Conservation (phyloP, 164 flowering plant species). For the Annona squamosa region DNA sequence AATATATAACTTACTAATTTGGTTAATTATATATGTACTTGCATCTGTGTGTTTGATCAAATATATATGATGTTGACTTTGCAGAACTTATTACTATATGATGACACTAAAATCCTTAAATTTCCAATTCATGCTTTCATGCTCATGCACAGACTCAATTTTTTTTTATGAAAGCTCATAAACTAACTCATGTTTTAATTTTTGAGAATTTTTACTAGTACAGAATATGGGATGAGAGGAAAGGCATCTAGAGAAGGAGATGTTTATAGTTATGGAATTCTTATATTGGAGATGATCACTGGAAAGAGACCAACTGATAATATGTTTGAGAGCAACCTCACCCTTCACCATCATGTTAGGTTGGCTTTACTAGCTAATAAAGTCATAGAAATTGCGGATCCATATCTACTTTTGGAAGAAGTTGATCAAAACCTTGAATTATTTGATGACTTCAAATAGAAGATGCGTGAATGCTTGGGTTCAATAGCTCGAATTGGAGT, state of each 20-base stretch:
- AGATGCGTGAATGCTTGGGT: neutral
- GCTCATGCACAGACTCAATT: no score
- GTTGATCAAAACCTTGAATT: neutral
- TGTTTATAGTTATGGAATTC: conserved; percentile 1
- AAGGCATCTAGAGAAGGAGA: neutral
- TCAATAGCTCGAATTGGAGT: no score
- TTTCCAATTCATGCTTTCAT: no score
- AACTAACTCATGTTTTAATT: no score
- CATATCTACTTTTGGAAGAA: neutral
- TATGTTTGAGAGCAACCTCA: neutral
- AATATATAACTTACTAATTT: no score
- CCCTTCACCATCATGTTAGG: neutral
- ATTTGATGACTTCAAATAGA: neutral
- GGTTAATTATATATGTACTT: no score
- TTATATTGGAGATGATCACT: neutral
- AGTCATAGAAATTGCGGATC: neutral
- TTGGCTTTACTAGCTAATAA: neutral
- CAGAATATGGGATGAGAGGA: conserved; percentile 2
- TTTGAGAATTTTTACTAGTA: neutral
- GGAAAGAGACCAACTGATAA: neutral
- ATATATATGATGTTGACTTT: no score
- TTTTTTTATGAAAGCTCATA: no score
- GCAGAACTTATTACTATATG: no score
- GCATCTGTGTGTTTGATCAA: no score
- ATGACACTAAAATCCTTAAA: no score